Conservation (phyloP, 1,284 basidiomycete genomes). For the Trametes versicolor region DNA sequence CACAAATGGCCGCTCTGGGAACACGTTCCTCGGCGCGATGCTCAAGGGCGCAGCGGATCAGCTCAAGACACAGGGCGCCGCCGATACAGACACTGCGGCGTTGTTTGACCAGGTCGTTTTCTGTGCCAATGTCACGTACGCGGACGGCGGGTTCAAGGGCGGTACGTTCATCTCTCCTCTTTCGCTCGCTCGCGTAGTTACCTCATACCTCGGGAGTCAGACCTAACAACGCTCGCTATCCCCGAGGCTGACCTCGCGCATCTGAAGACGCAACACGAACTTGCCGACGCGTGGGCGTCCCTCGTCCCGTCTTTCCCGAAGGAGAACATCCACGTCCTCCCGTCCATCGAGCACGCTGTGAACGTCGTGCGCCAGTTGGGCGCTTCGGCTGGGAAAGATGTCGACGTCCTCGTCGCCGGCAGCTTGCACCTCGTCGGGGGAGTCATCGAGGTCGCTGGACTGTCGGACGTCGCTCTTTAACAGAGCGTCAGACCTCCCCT, state of each 20-base stretch:
- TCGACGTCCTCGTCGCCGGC: slow-evolving; percentile 87
- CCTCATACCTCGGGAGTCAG: slow-evolving; percentile 48
- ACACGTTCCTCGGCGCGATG: slow-evolving; percentile 75
- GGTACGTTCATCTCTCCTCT: slow-evolving; percentile 58
- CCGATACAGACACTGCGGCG: slow-evolving; percentile 46
- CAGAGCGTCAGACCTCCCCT: no score
- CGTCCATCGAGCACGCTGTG: slow-evolving; percentile 91
- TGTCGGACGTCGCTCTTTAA: slow-evolving; percentile 70
- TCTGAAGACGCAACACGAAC: slow-evolving; percentile 80
- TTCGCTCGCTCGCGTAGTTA: slow-evolving; percentile 23
- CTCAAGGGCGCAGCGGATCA: slow-evolving; percentile 57
- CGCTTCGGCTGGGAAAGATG: slow-evolving; percentile 40
- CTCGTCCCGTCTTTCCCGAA: slow-evolving; percentile 70
- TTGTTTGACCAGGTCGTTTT: slow-evolving; percentile 93
- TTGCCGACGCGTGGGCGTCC: slow-evolving; percentile 78
- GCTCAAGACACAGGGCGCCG: slow-evolving; percentile 51
- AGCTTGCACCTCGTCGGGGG: slow-evolving; percentile 97
- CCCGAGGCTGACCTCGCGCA: slow-evolving; percentile 70
- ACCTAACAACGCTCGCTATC: slow-evolving; percentile 77
- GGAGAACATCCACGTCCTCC: slow-evolving; percentile 78
- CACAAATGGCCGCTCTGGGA: slow-evolving; percentile 88
- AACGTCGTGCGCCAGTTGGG: slow-evolving; percentile 61
- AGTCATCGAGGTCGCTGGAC: slow-evolving; percentile 87
- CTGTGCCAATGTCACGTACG: slow-evolving; percentile 96
- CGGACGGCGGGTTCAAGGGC: slow-evolving; percentile 88